Percentiles rank a stretch among this genome's conserved stretches.
phyloP scores from a whole-genome alignment of 331 rosid genomes.

The Quercus lobata region DNA sequence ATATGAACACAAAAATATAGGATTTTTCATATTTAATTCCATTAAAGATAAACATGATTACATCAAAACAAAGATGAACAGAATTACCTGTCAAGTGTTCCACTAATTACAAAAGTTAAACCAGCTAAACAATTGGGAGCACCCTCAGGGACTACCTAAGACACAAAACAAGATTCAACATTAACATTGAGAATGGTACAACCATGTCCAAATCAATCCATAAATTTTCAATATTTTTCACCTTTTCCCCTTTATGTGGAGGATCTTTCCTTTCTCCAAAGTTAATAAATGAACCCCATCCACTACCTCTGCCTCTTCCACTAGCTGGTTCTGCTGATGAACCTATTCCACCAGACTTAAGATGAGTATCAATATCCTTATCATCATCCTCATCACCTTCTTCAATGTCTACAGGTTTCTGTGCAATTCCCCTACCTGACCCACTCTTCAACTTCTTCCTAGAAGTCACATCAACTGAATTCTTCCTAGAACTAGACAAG shows the following conservation, averaged over 20 bases:
- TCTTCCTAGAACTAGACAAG: slow-evolving; percentile 33
- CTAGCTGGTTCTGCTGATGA: slow-evolving; percentile 46
- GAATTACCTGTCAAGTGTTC: slow-evolving; percentile 88
- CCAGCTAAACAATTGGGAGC: slow-evolving; percentile 81
- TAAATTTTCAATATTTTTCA: slow-evolving; percentile 19
- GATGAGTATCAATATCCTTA: slow-evolving; percentile 28
- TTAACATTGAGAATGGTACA: slow-evolving; percentile 10
- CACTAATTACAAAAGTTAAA: slow-evolving; percentile 90
- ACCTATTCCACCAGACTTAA: slow-evolving; percentile 70
- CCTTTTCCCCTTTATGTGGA: slow-evolving; percentile 98
- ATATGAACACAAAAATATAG: not conserved
- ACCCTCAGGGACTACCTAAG: slow-evolving; percentile 94
- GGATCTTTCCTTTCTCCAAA: slow-evolving; percentile 98
- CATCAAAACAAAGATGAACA: not conserved
- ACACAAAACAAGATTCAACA: slow-evolving; percentile 26
- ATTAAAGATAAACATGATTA: slow-evolving; percentile 2
- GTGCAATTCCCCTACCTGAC: slow-evolving; percentile 52
- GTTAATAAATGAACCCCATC: slow-evolving; percentile 93
- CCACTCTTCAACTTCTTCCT: slow-evolving; percentile 70
- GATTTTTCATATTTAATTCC: not conserved
- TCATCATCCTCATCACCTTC: slow-evolving; percentile 58
- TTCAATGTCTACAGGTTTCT: slow-evolving; percentile 38
- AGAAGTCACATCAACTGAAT: slow-evolving; percentile 50
- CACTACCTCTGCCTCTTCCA: slow-evolving; percentile 89
- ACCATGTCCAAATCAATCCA: slow-evolving; percentile 12